These are phyloP conservation scores for Candida pseudoglaebosa DNA, from an alignment of 805 yeast species.

Conservation along the genomic window DNA sequence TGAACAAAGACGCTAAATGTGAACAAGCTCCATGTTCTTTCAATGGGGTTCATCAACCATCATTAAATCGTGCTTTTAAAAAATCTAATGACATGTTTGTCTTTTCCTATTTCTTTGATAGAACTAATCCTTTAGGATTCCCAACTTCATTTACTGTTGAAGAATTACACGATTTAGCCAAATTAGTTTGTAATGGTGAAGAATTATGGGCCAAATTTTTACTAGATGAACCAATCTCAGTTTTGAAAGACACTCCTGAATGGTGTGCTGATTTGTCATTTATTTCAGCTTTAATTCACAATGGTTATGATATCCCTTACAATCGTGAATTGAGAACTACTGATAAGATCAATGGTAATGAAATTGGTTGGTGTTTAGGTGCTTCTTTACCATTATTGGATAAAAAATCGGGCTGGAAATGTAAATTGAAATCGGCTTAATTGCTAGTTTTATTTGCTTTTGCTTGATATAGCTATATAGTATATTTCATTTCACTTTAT, in stretches of 20 bases:
- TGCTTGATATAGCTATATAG: too few relatives aligned
- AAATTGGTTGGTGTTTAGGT: conserved; percentile 98
- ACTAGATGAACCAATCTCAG: conserved; percentile 63
- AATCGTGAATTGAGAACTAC: conserved; percentile 90
- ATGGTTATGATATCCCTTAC: conserved; percentile 95
- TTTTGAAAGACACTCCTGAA: conserved; percentile 74
- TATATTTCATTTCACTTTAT: too few relatives aligned
- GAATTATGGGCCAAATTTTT: conserved; percentile 67
- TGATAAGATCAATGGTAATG: conserved; percentile 80
- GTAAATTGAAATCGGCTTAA: conserved; percentile 38
- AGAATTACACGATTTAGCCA: conserved; percentile 79
- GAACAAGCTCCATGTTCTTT: conserved; percentile 81
- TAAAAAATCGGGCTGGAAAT: conserved; percentile 62
- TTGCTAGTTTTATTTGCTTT: too few relatives aligned
- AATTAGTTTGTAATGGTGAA: conserved; percentile 82
- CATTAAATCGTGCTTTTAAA: conserved; percentile 73
- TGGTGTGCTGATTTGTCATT: conserved; percentile 94
- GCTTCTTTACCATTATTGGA: conserved; percentile 91
- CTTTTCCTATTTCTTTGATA: conserved; percentile 93
- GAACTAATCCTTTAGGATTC: conserved; percentile 92
- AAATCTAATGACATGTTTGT: conserved; percentile 74
- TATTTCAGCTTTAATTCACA: conserved; percentile 84
- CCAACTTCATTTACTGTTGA: conserved; percentile 82
- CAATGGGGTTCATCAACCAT: conserved; percentile 97
- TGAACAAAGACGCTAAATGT: conserved; percentile 83